Base-by-base conservation (phyloP, 441 rosid species). In the Biscutella auriculata region DNA sequence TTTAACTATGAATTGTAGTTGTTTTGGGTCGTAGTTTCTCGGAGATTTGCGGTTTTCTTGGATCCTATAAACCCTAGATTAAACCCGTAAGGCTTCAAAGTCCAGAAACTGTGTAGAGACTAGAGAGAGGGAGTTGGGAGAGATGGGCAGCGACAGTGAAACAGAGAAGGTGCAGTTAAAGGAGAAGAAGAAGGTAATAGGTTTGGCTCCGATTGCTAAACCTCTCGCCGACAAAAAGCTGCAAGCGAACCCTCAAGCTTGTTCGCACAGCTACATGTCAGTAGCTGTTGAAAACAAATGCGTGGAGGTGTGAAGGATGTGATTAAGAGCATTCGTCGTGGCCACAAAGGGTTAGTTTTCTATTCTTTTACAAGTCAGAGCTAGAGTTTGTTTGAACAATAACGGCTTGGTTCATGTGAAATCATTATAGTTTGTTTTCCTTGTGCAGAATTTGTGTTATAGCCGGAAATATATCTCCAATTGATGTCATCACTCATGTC, bases 221-320 rank as follows among this genome's bases (percentile, higher is more conserved):
- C 91, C 94, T 9, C 83, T 83, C 8, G 85, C 94, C 8, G 91
- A 94, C 23, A 85, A 88, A 75, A 88, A 85, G 78, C 87, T 88
- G 75, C 77, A 88, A 83, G 42, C 74, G 71, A 59, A 83, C 96
- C 32, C 81, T 85, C 68, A 88, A 88, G 76, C 87, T 88, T 9
- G 87, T 88, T 32, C 88, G 96, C 29, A 74, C 70, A 82, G 87
- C 89, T 87, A 63, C 27, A 5, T 6, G n/a, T 49, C 53, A 29
- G 16, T 16, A 88, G 93, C 93, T 68, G 77, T 90, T 34, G 90
- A 84, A 35, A 77, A 75, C 57, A 89, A 84, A 66, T 86, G 97
- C 72, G 65, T 86, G 84, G 86, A 84, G 78, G 95, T 40, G 97
- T 89, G 46, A 89, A 89, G 70, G 97, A 89, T 76, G 95, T 89